These are phyloP conservation scores for Phytopythium montanum DNA, from an alignment of 352 stramenopile species.

Conservation along the genomic window DNA sequence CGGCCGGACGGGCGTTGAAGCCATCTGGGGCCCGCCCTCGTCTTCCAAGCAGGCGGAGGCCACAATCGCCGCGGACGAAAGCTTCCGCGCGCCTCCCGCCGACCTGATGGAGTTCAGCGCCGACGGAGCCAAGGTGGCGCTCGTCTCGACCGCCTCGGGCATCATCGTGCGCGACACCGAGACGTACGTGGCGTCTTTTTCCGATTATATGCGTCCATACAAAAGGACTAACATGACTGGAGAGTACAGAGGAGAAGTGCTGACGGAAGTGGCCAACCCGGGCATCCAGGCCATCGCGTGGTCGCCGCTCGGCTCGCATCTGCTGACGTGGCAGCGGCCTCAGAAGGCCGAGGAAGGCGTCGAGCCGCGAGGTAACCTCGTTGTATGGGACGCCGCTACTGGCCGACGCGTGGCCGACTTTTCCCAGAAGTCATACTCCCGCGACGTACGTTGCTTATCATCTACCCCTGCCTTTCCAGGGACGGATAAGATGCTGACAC, in stretches of 20 bases:
- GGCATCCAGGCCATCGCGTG: conserved; percentile 77
- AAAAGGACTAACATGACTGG: not conserved
- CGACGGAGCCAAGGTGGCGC: conserved; percentile 60
- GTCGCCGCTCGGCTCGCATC: conserved; percentile 76
- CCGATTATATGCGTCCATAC: not conserved
- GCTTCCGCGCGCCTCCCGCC: conserved; percentile 36
- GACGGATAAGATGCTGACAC: not conserved
- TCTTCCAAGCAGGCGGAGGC: conserved; percentile 34
- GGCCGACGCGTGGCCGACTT: conserved; percentile 69
- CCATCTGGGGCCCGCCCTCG: conserved; percentile 67
- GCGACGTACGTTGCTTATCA: conserved; percentile 52
- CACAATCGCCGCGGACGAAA: conserved; percentile 51
- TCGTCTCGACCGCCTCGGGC: conserved; percentile 56
- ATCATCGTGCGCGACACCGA: conserved; percentile 71
- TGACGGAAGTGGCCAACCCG: conserved; percentile 61
- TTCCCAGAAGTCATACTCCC: conserved; percentile 83
- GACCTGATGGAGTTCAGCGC: conserved; percentile 76
- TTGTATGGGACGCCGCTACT: conserved; percentile 69
- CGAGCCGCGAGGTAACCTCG: conserved; percentile 56
- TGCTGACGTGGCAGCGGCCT: conserved; percentile 88
- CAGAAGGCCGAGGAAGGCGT: conserved; percentile 53
- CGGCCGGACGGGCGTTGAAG: conserved; percentile 70
- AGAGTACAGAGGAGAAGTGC: conserved; percentile 33
- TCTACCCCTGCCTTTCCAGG: not conserved
- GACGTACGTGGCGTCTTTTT: conserved; percentile 18